Percentiles rank a stretch among this genome's conserved stretches.
These are phyloP conservation scores for Anastatica hierochuntica DNA, from an alignment of 345 rosid species.

Conservation along the genomic window DNA sequence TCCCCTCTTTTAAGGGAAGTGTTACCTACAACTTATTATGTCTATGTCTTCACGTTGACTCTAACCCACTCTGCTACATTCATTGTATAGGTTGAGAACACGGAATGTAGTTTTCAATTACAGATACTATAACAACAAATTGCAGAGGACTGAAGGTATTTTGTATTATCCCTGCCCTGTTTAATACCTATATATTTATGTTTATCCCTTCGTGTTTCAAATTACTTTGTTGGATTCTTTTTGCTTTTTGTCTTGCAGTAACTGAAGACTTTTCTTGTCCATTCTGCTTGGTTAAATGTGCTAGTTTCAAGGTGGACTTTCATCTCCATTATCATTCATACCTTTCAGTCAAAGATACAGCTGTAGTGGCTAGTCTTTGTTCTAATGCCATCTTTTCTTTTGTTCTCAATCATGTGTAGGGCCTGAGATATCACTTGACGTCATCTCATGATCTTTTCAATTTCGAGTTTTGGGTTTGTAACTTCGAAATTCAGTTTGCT, in stretches of 20 bases:
- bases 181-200: neutral
- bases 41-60: conserved; percentile 1
- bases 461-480: conserved; percentile 99
- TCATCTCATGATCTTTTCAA: conserved; percentile 86
- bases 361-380: conserved; percentile 11
- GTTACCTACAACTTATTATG: neutral
- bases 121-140: conserved; percentile 76
- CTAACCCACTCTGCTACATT: conserved; percentile 15
- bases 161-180: neutral
- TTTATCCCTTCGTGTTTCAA: neutral
- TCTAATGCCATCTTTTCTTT: conserved; percentile 11
- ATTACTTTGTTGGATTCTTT: conserved; percentile 1
- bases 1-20: conserved; percentile 1
- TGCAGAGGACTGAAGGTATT: conserved; percentile 90
- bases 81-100: conserved; percentile 70
- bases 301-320: conserved; percentile 73
- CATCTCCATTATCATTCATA: conserved; percentile 5
- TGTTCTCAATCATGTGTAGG: conserved; percentile 36
- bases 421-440: conserved; percentile 74
- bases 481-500: conserved; percentile 38
- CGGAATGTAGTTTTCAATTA: conserved; percentile 94
- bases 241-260: conserved; percentile 46
- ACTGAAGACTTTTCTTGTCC: conserved; percentile 99
- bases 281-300: conserved; percentile 92
- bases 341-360: conserved; percentile 17